Conservation (phyloP, 1,284 basidiomycete genomes). For the Ceratobasidium theobromae region DNA sequence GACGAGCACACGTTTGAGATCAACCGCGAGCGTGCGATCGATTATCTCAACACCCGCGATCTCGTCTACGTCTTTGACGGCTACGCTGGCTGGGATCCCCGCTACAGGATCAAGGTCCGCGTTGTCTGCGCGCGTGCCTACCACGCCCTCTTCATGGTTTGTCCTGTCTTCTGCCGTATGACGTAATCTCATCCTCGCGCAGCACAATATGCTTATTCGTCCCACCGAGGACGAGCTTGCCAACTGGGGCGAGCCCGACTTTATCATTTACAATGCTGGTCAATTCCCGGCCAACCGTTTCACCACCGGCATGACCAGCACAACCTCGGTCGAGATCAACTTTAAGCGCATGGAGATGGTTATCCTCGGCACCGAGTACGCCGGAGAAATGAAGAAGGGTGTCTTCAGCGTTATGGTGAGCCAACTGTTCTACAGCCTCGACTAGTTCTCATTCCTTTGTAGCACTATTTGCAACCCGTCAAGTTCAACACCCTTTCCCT, state of each 20-base stretch:
- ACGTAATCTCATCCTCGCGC: constrained; percentile 35
- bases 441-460: constrained; percentile 14
- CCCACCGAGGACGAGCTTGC: constrained; percentile 94
- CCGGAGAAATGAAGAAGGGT: constrained; percentile 99
- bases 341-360: constrained; percentile 99
- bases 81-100: constrained; percentile 97
- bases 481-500: constrained; percentile 98
- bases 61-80: constrained; percentile 99
- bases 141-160: constrained; percentile 98
- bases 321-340: constrained; percentile 99
- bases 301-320: constrained; percentile 99
- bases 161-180: constrained; percentile 42
- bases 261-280: constrained; percentile 99
- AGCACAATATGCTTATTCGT: constrained; percentile 99
- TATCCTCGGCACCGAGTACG: constrained; percentile 99
- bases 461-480: constrained; percentile 98
- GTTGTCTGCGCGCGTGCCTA: constrained; percentile 98
- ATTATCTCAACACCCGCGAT: constrained; percentile 98
- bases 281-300: constrained; percentile 99
- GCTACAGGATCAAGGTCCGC: constrained; percentile 99
- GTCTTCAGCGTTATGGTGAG: constrained; percentile 97
- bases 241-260: constrained; percentile 97
- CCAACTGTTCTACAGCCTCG: constrained; percentile 10
- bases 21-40: constrained; percentile 99
- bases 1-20: constrained; percentile 99